Evolutionary conservation across 108 stramenopile species (phyloP).

Genomic region (Ochromonas danica): DNA sequence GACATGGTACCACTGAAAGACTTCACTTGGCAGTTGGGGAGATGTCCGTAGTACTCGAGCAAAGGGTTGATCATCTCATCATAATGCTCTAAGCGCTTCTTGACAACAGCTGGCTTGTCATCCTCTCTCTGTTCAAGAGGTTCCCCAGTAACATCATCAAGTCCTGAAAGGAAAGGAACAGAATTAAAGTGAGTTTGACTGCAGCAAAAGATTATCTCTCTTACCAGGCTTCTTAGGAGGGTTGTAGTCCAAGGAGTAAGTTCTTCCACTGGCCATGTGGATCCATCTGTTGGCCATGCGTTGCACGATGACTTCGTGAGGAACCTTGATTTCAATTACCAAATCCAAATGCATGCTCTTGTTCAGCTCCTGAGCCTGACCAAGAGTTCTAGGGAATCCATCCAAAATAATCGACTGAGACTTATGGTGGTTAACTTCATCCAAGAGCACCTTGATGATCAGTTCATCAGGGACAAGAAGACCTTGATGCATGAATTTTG

Average conservation of each 20-base stretch:
- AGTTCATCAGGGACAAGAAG: constrained; percentile 81
- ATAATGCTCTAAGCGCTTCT: constrained; percentile 78
- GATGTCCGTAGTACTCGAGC: constrained; percentile 72
- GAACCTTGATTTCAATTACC: constrained; percentile 89
- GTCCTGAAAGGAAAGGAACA: background rate
- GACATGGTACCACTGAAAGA: constrained; percentile 82
- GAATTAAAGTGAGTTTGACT: background rate
- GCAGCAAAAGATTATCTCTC: background rate
- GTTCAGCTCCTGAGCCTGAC: constrained; percentile 88
- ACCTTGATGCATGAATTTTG: constrained; percentile 79
- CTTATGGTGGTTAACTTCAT: constrained; percentile 63
- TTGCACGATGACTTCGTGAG: constrained; percentile 85
- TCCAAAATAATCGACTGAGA: constrained; percentile 73
- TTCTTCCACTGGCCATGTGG: constrained; percentile 81
- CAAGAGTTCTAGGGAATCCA: constrained; percentile 87
- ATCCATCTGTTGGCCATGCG: constrained; percentile 90
- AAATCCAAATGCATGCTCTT: constrained; percentile 72
- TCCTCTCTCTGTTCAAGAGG: constrained; percentile 86
- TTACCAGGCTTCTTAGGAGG: constrained; percentile 84
- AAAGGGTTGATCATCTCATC: constrained; percentile 76
- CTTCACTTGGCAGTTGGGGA: constrained; percentile 67
- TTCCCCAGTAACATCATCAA: constrained; percentile 90
- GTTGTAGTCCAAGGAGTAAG: constrained; percentile 91
- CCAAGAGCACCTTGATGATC: constrained; percentile 81
- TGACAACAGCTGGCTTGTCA: constrained; percentile 83